Base-by-base conservation (phyloP, 2,329 filamentous ascomycete genomes). In the Alternaria ethzedia region DNA sequence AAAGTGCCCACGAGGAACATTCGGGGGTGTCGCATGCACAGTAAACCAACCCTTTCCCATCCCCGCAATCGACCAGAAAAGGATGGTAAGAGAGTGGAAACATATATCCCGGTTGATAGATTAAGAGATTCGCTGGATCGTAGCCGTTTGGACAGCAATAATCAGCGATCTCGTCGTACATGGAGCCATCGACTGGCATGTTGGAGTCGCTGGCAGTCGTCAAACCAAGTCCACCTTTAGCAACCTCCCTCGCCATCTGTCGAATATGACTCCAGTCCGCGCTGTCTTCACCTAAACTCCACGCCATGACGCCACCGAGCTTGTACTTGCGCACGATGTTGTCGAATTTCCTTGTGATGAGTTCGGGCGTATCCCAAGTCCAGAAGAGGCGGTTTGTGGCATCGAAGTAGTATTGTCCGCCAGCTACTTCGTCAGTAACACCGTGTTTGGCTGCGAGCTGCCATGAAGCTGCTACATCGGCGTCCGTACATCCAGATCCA, bases 291-390 rank as follows among this genome's bases (percentile, higher is more conserved):
- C 89, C 91, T 61, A 93, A 72, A 20, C 89, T 90, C 91, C 90
- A 93, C 1, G 90, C 90, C 84, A 93, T 92, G 5, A 91, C 87
- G 15, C 91, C 91, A 1, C 91, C 90, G 0, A 93, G 76, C 1
- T 81, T 78, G 73, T 86, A 84, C 30, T 82, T 81, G 28, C 83
- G 80, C 4, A 92, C 83, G 36, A 94, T 84, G 5, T 85, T 76
- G 4, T 83, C 79, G 61, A 92, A 87, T 80, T 94, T 94, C 60
- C 82, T 81, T 12, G 76, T 69, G 54, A 94, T 89, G 12, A 88
- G 83, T 8, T 83, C 82, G 0, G 85, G 83, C 0, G 88, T 91
- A 64, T 94, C 91, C 83, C 89, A 93, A 0, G 89, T 89, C 91
- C 91, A 94, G 85, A 91, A 94, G 28, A 90, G 75, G 57, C 85